These are phyloP conservation scores for Aurinia saxatilis DNA, from an alignment of 345 rosid species.

Conservation along the genomic window DNA sequence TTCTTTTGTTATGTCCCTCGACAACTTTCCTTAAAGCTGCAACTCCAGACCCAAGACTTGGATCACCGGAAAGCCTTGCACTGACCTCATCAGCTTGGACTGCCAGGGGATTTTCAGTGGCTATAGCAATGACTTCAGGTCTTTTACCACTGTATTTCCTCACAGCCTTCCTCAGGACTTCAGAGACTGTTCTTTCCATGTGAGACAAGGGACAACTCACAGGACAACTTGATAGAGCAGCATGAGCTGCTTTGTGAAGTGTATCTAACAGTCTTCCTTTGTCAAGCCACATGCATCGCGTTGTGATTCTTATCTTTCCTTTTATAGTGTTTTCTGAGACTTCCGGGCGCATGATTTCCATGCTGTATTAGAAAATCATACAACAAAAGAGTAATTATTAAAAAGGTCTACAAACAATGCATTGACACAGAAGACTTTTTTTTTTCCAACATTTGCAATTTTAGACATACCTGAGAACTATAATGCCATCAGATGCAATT, in stretches of 20 bases:
- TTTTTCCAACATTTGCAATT: background rate
- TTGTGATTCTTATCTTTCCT: conserved; percentile 90
- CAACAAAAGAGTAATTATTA: conserved; percentile 3
- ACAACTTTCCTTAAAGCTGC: conserved; percentile 50
- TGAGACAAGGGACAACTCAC: conserved; percentile 78
- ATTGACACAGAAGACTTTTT: background rate
- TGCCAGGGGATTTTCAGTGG: conserved; percentile 69
- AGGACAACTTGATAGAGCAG: conserved; percentile 85
- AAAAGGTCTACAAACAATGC: background rate
- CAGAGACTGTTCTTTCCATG: conserved; percentile 86
- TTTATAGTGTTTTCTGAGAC: conserved; percentile 45
- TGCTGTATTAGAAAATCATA: conserved; percentile 41
- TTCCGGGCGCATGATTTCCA: conserved; percentile 83
- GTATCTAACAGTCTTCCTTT: conserved; percentile 91
- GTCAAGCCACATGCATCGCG: conserved; percentile 97
- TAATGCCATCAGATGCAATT: conserved; percentile 91
- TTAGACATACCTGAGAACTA: conserved; percentile 68
- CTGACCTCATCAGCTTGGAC: conserved; percentile 70
- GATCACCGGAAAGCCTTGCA: conserved; percentile 54
- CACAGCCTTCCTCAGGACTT: conserved; percentile 82
- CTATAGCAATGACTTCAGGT: conserved; percentile 87
- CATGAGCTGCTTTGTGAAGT: conserved; percentile 89
- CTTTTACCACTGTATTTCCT: conserved; percentile 93
- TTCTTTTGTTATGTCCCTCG: conserved; percentile 37
- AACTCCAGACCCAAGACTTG: conserved; percentile 44